phyloP scores from a whole-genome alignment of 1,284 basidiomycete genomes.

The Cerioporus squamosus region DNA sequence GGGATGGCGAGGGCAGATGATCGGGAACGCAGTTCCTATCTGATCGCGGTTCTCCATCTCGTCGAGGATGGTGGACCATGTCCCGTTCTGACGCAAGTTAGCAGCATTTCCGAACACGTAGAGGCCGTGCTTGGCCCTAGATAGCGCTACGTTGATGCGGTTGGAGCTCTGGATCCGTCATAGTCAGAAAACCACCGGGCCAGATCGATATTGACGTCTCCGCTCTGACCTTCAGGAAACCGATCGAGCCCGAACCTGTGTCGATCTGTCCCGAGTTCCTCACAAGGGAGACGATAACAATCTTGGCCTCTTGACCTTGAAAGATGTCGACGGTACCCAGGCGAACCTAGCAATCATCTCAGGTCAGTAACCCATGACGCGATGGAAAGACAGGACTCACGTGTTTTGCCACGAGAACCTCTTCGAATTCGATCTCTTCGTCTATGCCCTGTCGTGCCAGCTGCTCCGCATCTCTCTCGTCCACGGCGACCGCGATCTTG shows the following conservation, averaged over 20 bases:
- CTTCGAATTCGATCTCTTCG: conserved; percentile 41
- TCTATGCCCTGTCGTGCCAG: conserved; percentile 48
- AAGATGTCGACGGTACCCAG: conserved; percentile 80
- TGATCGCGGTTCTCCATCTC: conserved; percentile 52
- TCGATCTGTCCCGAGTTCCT: conserved; percentile 59
- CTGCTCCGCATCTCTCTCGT: conserved; percentile 68
- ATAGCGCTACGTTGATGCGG: conserved; percentile 55
- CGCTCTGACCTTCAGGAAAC: conserved; percentile 66
- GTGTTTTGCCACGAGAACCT: conserved; percentile 45
- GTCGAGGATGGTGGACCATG: conserved; percentile 67
- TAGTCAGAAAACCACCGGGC: too few species aligned
- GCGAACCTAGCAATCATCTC: conserved; percentile 49
- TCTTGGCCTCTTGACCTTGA: conserved; percentile 72
- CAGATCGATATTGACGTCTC: background rate
- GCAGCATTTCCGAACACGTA: conserved; percentile 72
- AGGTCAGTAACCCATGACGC: too few species aligned
- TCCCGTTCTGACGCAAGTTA: conserved; percentile 49
- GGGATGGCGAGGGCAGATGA: conserved; percentile 63
- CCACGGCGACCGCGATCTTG: conserved; percentile 65
- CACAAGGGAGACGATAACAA: conserved; percentile 75
- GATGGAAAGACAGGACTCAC: conserved; percentile 32
- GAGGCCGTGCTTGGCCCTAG: conserved; percentile 72
- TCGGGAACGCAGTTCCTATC: conserved; percentile 59
- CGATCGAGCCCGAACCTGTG: conserved; percentile 54
- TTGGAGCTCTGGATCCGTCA: conserved; percentile 19